These are phyloP conservation scores for Mycena amicta DNA, from an alignment of 768 basidiomycete species.

Conservation along the genomic window DNA sequence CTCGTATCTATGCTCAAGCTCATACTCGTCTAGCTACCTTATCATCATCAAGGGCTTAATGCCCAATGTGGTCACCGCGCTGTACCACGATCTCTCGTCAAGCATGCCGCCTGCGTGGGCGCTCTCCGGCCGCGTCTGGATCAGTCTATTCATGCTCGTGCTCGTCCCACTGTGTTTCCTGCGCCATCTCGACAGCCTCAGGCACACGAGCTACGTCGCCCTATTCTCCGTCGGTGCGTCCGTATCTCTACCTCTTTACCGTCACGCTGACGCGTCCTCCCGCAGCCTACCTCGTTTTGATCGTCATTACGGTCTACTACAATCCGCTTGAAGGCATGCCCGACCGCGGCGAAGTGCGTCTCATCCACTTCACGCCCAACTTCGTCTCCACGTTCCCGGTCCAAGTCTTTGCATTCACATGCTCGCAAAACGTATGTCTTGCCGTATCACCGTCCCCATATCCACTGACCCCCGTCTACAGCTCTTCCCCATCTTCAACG, in stretches of 20 bases:
- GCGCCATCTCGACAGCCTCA: constrained; percentile 78
- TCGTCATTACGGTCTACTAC: constrained; percentile 82
- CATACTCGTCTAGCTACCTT: constrained; percentile 58
- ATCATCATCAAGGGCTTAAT: constrained; percentile 93
- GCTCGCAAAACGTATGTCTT: constrained; percentile 68
- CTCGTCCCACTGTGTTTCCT: constrained; percentile 84
- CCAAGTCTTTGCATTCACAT: constrained; percentile 91
- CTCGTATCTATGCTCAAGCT: constrained; percentile 1
- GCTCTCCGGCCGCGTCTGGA: constrained; percentile 80
- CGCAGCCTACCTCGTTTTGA: constrained; percentile 73
- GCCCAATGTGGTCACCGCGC: constrained; percentile 83
- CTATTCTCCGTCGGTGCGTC: constrained; percentile 87
- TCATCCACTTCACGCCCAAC: constrained; percentile 73
- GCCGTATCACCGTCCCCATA: neutral
- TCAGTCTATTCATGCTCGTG: constrained; percentile 73
- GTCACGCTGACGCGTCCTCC: too few species aligned
- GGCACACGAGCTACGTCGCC: constrained; percentile 90
- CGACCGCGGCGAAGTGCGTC: constrained; percentile 64
- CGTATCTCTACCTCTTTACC: too few species aligned
- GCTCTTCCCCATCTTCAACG: constrained; percentile 92
- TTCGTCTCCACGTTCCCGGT: constrained; percentile 90
- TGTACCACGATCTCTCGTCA: constrained; percentile 79
- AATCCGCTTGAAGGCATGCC: constrained; percentile 68
- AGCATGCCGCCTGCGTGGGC: constrained; percentile 76
- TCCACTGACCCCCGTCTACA: neutral